Conservation (phyloP, 495 filamentous ascomycete genomes). For the Penicillium fimorum region DNA sequence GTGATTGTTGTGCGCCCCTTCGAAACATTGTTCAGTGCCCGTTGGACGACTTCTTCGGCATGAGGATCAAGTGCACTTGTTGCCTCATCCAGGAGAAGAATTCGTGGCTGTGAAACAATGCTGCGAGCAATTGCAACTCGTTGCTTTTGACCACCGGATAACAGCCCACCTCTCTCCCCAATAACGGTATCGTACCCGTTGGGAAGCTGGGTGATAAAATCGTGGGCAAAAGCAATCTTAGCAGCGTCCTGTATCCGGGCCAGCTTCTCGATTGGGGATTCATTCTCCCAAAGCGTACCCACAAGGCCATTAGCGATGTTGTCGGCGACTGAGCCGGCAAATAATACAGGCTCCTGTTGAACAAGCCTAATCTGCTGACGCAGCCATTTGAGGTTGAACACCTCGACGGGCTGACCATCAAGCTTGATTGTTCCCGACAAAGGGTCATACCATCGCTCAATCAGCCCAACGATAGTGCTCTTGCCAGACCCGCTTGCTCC, state of each 20-base stretch:
- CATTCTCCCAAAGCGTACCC: slow-evolving; percentile 57
- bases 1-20: slow-evolving; percentile 80
- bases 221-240: slow-evolving; percentile 54
- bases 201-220: slow-evolving; percentile 35
- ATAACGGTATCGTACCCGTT: slow-evolving; percentile 73
- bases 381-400: slow-evolving; percentile 77
- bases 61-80: slow-evolving; percentile 84
- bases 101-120: slow-evolving; percentile 80
- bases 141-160: slow-evolving; percentile 92
- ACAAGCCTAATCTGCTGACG: slow-evolving; percentile 79
- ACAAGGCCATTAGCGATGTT: slow-evolving; percentile 77
- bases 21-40: slow-evolving; percentile 73
- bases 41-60: slow-evolving; percentile 80
- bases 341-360: slow-evolving; percentile 40
- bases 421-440: slow-evolving; percentile 67
- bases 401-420: slow-evolving; percentile 68
- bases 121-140: slow-evolving; percentile 77
- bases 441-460: slow-evolving; percentile 84
- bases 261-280: slow-evolving; percentile 46
- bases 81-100: slow-evolving; percentile 85
- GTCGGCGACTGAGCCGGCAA: slow-evolving; percentile 71
- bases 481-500: slow-evolving; percentile 79
- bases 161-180: slow-evolving; percentile 77
- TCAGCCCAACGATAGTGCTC: slow-evolving; percentile 80
- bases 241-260: slow-evolving; percentile 54